A percentile compares a stretch with the other conserved stretches of the same genome.
Conservation (phyloP, 2,329 filamentous ascomycete genomes). For the Lanzia echinophila region DNA sequence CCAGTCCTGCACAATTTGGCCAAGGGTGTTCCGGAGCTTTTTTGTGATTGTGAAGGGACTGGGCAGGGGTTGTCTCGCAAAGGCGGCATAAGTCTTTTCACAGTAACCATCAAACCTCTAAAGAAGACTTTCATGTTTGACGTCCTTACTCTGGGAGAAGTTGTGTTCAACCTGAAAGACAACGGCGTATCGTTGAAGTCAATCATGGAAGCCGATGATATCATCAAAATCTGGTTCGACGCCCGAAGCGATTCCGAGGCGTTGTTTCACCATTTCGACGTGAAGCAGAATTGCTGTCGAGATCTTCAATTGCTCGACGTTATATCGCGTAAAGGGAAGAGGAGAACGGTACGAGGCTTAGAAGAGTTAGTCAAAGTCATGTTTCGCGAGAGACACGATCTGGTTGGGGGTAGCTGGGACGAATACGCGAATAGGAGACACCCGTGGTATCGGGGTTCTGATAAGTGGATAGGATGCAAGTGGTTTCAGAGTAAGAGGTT, state of each 20-base stretch:
- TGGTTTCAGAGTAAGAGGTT: not conserved
- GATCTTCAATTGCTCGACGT: slow-evolving; percentile 1
- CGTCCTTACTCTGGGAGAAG: not conserved
- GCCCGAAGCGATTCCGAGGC: not conserved
- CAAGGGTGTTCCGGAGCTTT: not conserved
- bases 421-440: no score
- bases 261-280: not conserved
- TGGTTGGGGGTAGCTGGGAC: not conserved
- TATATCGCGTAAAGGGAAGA: not conserved
- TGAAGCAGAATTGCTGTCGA: not conserved
- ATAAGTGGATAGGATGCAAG: no score
- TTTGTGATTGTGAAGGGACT: not conserved
- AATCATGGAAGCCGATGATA: not conserved
- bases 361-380: no score
- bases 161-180: not conserved
- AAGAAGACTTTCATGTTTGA: not conserved
- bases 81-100: not conserved
- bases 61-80: not conserved
- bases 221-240: not conserved
- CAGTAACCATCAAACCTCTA: not conserved
- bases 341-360: not conserved
- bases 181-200: not conserved
- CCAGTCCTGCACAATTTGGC: not conserved
- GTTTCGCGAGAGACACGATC: no score
- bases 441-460: no score